phyloP scores from a whole-genome alignment of 2,329 filamentous ascomycete genomes.

The Ophiosphaerella narmari region DNA sequence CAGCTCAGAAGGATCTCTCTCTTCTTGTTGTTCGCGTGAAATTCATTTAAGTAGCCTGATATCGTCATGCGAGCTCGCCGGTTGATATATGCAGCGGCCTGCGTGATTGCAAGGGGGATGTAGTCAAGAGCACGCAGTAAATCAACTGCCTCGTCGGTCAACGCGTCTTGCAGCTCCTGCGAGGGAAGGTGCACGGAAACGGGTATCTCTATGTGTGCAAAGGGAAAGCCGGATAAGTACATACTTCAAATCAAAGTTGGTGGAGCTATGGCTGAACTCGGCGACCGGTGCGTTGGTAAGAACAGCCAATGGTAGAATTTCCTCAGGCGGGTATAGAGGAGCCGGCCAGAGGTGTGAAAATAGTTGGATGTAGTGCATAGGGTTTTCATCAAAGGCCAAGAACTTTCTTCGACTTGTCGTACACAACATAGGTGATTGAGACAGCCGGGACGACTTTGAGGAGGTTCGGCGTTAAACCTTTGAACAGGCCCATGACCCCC shows the following conservation, averaged over 20 bases:
- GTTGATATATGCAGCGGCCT: conserved; percentile 43
- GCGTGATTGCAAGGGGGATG: conserved; percentile 39
- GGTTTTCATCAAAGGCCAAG: conserved; percentile 43
- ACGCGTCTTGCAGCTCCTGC: too few relatives aligned
- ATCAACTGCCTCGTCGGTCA: too few relatives aligned
- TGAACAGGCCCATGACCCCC: conserved; percentile 85
- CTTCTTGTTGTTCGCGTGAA: conserved; percentile 41
- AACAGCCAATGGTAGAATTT: too few relatives aligned
- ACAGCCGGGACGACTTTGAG: conserved; percentile 95
- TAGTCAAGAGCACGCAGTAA: conserved; percentile 11
- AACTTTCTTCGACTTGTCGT: conserved; percentile 48
- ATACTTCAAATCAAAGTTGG: too few relatives aligned
- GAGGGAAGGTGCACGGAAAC: too few relatives aligned
- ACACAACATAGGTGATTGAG: conserved; percentile 67
- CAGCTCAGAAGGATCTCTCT: conserved; percentile 20
- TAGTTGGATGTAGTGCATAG: too few relatives aligned
- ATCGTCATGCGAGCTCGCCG: conserved; percentile 15
- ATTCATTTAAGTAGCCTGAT: conserved; percentile 46
- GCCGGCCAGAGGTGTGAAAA: too few relatives aligned
- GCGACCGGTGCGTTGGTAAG: too few relatives aligned
- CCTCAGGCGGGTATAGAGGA: too few relatives aligned
- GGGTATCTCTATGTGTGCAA: too few relatives aligned
- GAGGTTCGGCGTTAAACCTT: conserved; percentile 91
- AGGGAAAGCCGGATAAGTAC: too few relatives aligned
- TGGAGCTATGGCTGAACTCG: too few relatives aligned